Conservation (phyloP, 2,329 filamentous ascomycete genomes). For the Beauveria brongniartii region DNA sequence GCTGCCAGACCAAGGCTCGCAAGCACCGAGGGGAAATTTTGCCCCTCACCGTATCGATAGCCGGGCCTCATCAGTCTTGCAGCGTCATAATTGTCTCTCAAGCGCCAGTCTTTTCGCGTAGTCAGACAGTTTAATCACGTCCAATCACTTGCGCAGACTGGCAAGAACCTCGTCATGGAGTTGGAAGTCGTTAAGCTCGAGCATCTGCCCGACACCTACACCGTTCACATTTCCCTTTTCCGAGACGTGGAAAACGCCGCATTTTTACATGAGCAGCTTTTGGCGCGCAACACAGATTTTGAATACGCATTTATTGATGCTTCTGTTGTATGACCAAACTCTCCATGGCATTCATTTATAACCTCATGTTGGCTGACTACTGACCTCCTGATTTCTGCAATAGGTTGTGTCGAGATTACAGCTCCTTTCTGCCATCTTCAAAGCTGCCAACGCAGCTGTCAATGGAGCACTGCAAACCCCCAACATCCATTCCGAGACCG, state of each 20-base stretch:
- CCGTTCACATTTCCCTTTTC: conserved; percentile 69
- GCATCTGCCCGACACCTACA: conserved; percentile 61
- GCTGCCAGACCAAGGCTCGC: background rate
- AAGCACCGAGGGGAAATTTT: background rate
- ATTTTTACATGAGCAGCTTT: conserved; percentile 72
- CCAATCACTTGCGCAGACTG: background rate
- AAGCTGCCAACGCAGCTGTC: conserved; percentile 60
- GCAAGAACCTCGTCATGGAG: conserved; percentile 14
- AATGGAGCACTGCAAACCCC: conserved; percentile 61
- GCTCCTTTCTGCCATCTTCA: conserved; percentile 66
- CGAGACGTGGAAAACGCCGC: conserved; percentile 66
- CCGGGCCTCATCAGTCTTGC: background rate
- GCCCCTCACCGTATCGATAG: conserved; percentile 7
- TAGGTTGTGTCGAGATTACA: conserved; percentile 63
- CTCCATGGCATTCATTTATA: background rate
- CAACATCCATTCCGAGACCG: conserved; percentile 84
- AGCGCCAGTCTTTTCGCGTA: background rate
- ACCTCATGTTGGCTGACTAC: background rate
- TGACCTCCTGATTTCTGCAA: background rate
- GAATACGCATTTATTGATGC: conserved; percentile 95
- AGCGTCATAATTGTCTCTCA: background rate
- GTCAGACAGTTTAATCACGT: too few relatives aligned
- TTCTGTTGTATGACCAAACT: conserved; percentile 48
- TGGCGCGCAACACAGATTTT: conserved; percentile 75
- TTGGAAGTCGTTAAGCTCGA: conserved; percentile 65